Evolutionary conservation across 2,329 filamentous ascomycete genomes (phyloP).

Genomic region (Pseudocercospora fuligena): DNA sequence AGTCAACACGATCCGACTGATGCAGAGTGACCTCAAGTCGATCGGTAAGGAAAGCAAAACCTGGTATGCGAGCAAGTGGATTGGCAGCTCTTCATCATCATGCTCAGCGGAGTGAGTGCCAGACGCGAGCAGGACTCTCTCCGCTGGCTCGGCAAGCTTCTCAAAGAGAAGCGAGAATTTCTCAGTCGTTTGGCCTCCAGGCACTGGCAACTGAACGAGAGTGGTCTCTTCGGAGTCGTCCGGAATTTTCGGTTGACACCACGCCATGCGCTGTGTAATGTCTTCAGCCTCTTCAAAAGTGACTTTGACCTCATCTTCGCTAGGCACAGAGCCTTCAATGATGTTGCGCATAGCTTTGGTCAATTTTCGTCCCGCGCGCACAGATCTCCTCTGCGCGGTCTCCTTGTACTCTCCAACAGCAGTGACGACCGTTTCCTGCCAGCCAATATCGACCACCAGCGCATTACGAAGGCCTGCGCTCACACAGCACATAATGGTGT

Average conservation of each 20-base stretch:
- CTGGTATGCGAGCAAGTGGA: conserved; percentile 77
- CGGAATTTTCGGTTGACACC: conserved; percentile 62
- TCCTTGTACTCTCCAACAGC: conserved; percentile 91
- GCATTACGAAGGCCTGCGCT: conserved; percentile 85
- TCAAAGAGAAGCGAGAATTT: conserved; percentile 69
- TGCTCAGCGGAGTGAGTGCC: conserved; percentile 61
- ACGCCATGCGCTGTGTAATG: conserved; percentile 73
- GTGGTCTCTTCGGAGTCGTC: conserved; percentile 11
- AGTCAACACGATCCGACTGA: conserved; percentile 85
- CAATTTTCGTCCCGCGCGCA: conserved; percentile 75
- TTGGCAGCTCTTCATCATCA: conserved; percentile 84
- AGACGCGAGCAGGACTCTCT: conserved; percentile 72
- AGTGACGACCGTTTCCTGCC: conserved; percentile 86
- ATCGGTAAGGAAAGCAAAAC: conserved; percentile 75
- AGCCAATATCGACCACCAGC: conserved; percentile 86
- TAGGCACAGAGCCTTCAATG: conserved; percentile 61
- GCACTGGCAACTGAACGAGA: conserved; percentile 36
- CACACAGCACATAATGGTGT: conserved; percentile 73
- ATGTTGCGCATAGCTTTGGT: conserved; percentile 71
- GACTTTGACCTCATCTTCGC: conserved; percentile 45
- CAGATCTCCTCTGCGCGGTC: conserved; percentile 70
- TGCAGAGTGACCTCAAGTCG: conserved; percentile 82
- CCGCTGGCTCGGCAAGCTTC: conserved; percentile 73
- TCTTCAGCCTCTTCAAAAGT: conserved; percentile 82
- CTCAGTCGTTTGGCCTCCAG: conserved; percentile 27